A percentile compares a stretch with the other conserved stretches of the same genome.
These are phyloP conservation scores for Metschnikowia lunata DNA, from an alignment of 805 yeast species.

Conservation along the genomic window DNA sequence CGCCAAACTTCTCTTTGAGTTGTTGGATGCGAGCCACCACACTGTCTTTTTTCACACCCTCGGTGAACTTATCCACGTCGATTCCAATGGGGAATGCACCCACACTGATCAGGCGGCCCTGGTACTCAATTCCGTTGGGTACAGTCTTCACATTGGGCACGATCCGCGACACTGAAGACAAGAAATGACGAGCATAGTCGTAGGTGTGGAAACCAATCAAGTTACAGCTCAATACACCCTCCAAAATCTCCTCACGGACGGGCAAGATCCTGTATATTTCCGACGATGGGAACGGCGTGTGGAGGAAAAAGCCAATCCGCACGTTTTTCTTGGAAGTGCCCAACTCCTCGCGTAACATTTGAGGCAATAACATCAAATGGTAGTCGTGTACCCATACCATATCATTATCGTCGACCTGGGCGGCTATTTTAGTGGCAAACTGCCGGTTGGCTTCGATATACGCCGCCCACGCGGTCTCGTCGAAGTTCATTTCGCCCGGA, in stretches of 20 bases:
- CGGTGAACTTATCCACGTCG: conserved; percentile 85
- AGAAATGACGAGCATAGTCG: conserved; percentile 94
- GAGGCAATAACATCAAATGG: conserved; percentile 92
- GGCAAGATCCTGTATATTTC: conserved; percentile 96
- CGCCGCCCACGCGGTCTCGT: conserved; percentile 97
- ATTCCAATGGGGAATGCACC: conserved; percentile 99
- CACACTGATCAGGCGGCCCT: conserved; percentile 72
- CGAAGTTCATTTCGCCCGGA: conserved; percentile 98
- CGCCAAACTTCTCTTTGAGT: conserved; percentile 62
- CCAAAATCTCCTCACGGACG: conserved; percentile 85
- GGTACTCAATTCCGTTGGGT: conserved; percentile 84
- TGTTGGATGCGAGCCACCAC: conserved; percentile 65
- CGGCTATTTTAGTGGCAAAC: conserved; percentile 72
- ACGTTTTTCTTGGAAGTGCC: conserved; percentile 49
- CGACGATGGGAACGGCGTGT: conserved; percentile 96
- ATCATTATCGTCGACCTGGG: conserved; percentile 73
- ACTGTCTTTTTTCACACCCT: conserved; percentile 59
- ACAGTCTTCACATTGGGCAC: conserved; percentile 68
- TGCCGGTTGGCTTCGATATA: conserved; percentile 86
- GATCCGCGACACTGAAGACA: conserved; percentile 82
- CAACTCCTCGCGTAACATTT: conserved; percentile 68
- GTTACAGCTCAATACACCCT: conserved; percentile 91
- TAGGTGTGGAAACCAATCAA: conserved; percentile 98
- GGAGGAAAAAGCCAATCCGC: conserved; percentile 87
- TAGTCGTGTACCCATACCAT: conserved; percentile 97